Evolutionary conservation across 2,329 filamentous ascomycete species (phyloP).

Genomic region (Fusarium sp.): DNA sequence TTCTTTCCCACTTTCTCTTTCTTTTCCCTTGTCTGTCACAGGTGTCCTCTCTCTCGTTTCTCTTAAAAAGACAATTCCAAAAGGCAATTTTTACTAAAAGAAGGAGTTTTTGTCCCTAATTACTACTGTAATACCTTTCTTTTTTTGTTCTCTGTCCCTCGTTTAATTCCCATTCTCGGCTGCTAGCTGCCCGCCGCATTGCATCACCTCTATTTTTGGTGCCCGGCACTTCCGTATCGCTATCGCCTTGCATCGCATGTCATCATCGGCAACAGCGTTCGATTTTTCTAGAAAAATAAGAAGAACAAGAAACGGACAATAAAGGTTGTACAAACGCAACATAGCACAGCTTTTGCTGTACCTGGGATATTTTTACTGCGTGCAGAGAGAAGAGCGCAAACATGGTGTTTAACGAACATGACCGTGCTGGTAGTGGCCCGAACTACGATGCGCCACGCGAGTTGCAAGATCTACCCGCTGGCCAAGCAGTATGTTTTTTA

Average conservation of each 20-base stretch:
- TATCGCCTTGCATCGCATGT: conserved; percentile 26
- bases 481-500: conserved; percentile 40
- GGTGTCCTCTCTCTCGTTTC: conserved; percentile 40
- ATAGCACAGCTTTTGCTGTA: neutral
- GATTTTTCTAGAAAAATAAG: conserved; percentile 10
- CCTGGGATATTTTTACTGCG: neutral
- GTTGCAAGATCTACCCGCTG: conserved; percentile 44
- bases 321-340: neutral
- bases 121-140: conserved; percentile 7
- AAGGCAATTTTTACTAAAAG: neutral
- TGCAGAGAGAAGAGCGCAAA: conserved; percentile 5
- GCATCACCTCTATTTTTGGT: conserved; percentile 18
- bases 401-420: conserved; percentile 34
- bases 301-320: neutral
- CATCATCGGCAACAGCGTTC: conserved; percentile 5
- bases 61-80: neutral
- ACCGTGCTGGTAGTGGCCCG: conserved; percentile 19
- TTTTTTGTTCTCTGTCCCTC: conserved; percentile 15
- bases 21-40: conserved; percentile 1
- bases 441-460: conserved; percentile 39
- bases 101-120: conserved; percentile 17
- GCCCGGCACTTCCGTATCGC: conserved; percentile 36
- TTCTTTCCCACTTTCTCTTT: neutral
- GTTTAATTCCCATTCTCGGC: conserved; percentile 30
- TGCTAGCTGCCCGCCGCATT: conserved; percentile 12